Evolutionary conservation across 1,284 basidiomycete species (phyloP).

Genomic region (Anthracocystis panici-leucophaei): DNA sequence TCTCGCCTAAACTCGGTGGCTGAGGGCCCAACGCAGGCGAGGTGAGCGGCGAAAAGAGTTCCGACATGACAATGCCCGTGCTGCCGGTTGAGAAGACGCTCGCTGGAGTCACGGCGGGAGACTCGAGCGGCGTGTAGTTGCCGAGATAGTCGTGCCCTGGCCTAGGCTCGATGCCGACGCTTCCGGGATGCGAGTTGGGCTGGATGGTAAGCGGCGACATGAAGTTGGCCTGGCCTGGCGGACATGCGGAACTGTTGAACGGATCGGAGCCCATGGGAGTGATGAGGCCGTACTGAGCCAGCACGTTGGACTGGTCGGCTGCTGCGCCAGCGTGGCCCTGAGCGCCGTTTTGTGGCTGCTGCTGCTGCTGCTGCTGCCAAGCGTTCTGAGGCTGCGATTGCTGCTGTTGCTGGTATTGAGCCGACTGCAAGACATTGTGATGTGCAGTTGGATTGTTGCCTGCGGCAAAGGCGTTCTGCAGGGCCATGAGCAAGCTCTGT

Average conservation of each 20-base stretch:
- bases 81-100: slow-evolving; percentile 69
- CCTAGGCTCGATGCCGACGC: slow-evolving; percentile 37
- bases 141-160: slow-evolving; percentile 36
- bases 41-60: slow-evolving; percentile 75
- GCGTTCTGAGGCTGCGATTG: slow-evolving; percentile 12
- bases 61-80: slow-evolving; percentile 69
- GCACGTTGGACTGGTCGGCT: slow-evolving; percentile 31
- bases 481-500: slow-evolving; percentile 38
- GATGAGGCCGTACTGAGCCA: slow-evolving; percentile 63
- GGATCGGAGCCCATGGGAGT: slow-evolving; percentile 59
- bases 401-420: slow-evolving; percentile 30
- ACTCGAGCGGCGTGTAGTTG: slow-evolving; percentile 60
- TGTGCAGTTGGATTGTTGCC: slow-evolving; percentile 47
- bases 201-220: slow-evolving; percentile 62
- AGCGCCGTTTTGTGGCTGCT: slow-evolving; percentile 13
- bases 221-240: slow-evolving; percentile 41
- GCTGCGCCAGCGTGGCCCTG: slow-evolving; percentile 6
- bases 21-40: slow-evolving; percentile 74
- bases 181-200: slow-evolving; percentile 45
- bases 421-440: slow-evolving; percentile 39
- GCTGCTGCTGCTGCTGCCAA: slow-evolving; percentile 32
- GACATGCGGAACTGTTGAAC: slow-evolving; percentile 48
- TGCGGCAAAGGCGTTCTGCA: slow-evolving; percentile 45
- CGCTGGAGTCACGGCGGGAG: slow-evolving; percentile 65
- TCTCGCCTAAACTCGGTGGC: slow-evolving; percentile 52